These are phyloP conservation scores for Alternaria arbusti DNA, from an alignment of 2,329 filamentous ascomycete genomes.

Conservation along the genomic window DNA sequence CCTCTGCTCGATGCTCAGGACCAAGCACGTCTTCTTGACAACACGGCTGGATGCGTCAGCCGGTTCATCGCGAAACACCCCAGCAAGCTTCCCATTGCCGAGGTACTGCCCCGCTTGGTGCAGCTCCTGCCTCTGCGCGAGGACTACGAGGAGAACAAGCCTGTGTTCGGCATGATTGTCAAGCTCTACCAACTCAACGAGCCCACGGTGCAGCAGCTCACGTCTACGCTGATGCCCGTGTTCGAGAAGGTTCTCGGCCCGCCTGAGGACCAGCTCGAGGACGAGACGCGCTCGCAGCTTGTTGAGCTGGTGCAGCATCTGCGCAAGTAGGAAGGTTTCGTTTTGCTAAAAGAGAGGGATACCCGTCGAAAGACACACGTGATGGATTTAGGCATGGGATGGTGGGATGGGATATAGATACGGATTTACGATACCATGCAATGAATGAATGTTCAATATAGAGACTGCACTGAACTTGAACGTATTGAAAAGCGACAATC, in stretches of 20 bases:
- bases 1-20: slow-evolving; percentile 78
- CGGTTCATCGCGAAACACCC: slow-evolving; percentile 91
- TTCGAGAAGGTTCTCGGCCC: slow-evolving; percentile 75
- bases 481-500: too few species aligned
- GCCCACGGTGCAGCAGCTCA: slow-evolving; percentile 71
- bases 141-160: slow-evolving; percentile 95
- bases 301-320: slow-evolving; percentile 66
- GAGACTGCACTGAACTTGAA: background rate
- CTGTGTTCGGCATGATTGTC: slow-evolving; percentile 88
- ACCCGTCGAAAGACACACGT: slow-evolving; percentile 37
- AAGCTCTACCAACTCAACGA: slow-evolving; percentile 79
- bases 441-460: slow-evolving; percentile 21
- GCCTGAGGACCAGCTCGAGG: slow-evolving; percentile 77
- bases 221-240: slow-evolving; percentile 70
- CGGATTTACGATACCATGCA: slow-evolving; percentile 28
- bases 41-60: slow-evolving; percentile 87
- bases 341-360: slow-evolving; percentile 26
- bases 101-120: slow-evolving; percentile 82
- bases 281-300: slow-evolving; percentile 71
- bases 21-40: slow-evolving; percentile 85
- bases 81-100: slow-evolving; percentile 77
- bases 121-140: slow-evolving; percentile 84
- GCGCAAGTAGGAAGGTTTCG: slow-evolving; percentile 43
- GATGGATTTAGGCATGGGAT: slow-evolving; percentile 20
- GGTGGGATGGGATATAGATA: slow-evolving; percentile 21